Conservation (phyloP, 306 rosid genomes). For the Urtica urens region DNA sequence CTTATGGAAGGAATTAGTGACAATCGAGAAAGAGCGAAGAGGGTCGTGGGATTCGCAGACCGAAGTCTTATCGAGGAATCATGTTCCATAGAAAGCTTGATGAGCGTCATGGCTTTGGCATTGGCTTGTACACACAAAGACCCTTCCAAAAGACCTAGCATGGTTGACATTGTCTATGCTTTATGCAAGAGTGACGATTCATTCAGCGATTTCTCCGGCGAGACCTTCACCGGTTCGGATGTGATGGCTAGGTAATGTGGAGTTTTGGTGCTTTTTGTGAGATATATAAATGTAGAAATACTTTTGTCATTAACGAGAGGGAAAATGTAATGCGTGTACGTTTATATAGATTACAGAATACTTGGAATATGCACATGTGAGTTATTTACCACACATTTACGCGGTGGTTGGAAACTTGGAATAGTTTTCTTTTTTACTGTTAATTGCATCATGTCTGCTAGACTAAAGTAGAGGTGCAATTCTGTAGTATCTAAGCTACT, state of each 20-base stretch:
- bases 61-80: constrained; percentile 33
- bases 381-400: too few relatives aligned
- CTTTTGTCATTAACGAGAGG: too few relatives aligned
- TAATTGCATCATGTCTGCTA: too few relatives aligned
- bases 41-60: constrained; percentile 55
- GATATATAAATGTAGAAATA: too few relatives aligned
- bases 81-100: constrained; percentile 45
- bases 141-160: constrained; percentile 65
- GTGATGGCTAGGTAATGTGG: constrained; percentile 48
- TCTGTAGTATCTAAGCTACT: too few relatives aligned
- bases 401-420: too few relatives aligned
- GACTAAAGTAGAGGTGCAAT: too few relatives aligned
- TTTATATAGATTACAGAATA: too few relatives aligned
- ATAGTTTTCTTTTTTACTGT: too few relatives aligned
- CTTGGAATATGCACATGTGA: too few relatives aligned
- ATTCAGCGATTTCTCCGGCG: constrained; percentile 60
- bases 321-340: too few relatives aligned
- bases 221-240: constrained; percentile 28
- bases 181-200: constrained; percentile 57
- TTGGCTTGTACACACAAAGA: constrained; percentile 64
- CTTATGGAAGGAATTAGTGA: constrained; percentile 43
- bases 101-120: constrained; percentile 44
- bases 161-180: constrained; percentile 74
- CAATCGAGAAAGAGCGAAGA: constrained; percentile 37
- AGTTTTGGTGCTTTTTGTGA: too few relatives aligned